phyloP scores from a whole-genome alignment of 2,329 filamentous ascomycete species.

The Byssochlamys sp. region DNA sequence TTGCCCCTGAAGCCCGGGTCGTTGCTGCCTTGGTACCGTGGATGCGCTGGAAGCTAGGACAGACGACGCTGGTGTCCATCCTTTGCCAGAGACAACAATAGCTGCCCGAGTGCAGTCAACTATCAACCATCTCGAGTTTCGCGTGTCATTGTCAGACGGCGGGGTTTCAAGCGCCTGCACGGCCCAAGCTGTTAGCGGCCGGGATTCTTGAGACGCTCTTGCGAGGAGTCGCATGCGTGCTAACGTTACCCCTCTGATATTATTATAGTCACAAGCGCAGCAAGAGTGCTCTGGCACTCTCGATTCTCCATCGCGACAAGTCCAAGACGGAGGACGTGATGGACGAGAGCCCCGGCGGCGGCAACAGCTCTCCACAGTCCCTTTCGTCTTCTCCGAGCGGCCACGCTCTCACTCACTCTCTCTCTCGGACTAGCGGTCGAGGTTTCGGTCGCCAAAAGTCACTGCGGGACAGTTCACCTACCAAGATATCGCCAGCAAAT shows the following conservation, averaged over 20 bases:
- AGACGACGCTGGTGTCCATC: neutral
- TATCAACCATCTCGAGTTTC: neutral
- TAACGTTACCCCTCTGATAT: neutral
- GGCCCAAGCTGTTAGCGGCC: neutral
- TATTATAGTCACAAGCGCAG: slow-evolving; percentile 42
- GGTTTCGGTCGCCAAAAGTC: slow-evolving; percentile 21
- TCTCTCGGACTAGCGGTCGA: slow-evolving; percentile 12
- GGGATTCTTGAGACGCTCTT: neutral
- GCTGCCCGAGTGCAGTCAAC: neutral
- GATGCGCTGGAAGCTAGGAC: slow-evolving; percentile 4
- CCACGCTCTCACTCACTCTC: slow-evolving; percentile 18
- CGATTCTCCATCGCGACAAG: slow-evolving; percentile 45
- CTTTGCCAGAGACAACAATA: neutral
- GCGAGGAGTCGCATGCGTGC: neutral
- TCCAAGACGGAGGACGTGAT: slow-evolving; percentile 36
- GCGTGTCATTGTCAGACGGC: neutral
- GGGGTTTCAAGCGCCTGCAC: neutral
- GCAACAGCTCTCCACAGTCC: slow-evolving; percentile 19
- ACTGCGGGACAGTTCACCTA: slow-evolving; percentile 17
- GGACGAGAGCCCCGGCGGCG: slow-evolving; percentile 15
- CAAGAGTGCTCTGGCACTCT: slow-evolving; percentile 45
- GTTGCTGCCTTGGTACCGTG: slow-evolving; percentile 10
- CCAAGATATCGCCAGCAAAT: slow-evolving; percentile 14
- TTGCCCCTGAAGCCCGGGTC: neutral
- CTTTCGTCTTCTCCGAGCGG: slow-evolving; percentile 15